Evolutionary conservation across 441 rosid genomes (phyloP).

Genomic region (Raphanus hybrid): DNA sequence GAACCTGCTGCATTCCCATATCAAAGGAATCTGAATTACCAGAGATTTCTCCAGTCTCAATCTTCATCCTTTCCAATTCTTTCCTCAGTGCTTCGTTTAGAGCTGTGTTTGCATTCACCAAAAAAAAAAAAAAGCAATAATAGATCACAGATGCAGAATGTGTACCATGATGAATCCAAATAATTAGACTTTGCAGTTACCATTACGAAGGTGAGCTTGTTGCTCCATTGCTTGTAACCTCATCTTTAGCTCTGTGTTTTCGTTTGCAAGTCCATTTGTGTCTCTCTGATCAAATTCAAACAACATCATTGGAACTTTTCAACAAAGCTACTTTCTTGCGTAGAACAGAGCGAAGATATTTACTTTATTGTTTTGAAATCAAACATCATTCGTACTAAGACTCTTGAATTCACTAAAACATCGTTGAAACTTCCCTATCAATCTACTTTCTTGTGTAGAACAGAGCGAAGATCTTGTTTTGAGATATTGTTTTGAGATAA

Average conservation of each 20-base stretch:
- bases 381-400: neutral
- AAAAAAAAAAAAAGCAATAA: neutral
- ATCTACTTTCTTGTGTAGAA: too few species aligned
- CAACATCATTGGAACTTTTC: neutral
- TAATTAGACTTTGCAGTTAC: neutral
- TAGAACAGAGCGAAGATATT: neutral
- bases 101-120: conserved; percentile 47
- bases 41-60: conserved; percentile 72
- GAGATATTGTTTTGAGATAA: too few species aligned
- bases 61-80: conserved; percentile 82
- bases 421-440: too few species aligned
- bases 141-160: neutral
- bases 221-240: conserved; percentile 87
- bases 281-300: conserved; percentile 60
- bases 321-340: neutral
- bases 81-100: conserved; percentile 76
- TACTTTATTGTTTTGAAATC: neutral
- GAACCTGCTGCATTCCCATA: conserved; percentile 64
- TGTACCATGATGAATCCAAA: neutral
- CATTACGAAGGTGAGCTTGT: conserved; percentile 86
- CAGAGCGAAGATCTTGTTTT: too few species aligned
- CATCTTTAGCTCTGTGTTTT: conserved; percentile 85
- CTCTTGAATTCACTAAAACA: too few species aligned
- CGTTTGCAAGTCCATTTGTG: conserved; percentile 65
- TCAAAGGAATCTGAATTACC: conserved; percentile 57